phyloP scores from a whole-genome alignment of 768 basidiomycete genomes.

The Russula brevipes region DNA sequence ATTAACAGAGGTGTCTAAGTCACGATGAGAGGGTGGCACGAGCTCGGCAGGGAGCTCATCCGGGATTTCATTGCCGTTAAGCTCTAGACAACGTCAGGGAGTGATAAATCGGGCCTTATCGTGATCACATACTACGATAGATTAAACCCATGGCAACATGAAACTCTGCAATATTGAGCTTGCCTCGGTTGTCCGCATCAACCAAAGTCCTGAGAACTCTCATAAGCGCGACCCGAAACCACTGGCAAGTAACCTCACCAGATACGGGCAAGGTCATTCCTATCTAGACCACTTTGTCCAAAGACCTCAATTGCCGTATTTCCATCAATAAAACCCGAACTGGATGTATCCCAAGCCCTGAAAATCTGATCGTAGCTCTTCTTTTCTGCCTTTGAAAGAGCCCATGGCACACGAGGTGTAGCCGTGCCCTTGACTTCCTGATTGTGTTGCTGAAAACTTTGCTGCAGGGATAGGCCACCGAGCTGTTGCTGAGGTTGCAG shows the following conservation, averaged over 20 bases:
- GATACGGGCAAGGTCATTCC: slow-evolving; percentile 87
- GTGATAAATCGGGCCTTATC: neutral
- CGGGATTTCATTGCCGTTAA: slow-evolving; percentile 91
- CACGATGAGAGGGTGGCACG: slow-evolving; percentile 84
- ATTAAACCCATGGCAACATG: slow-evolving; percentile 99
- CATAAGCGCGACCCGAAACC: slow-evolving; percentile 7
- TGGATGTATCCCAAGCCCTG: slow-evolving; percentile 85
- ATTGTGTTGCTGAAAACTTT: slow-evolving; percentile 85
- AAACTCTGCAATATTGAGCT: slow-evolving; percentile 92
- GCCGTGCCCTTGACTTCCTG: slow-evolving; percentile 62
- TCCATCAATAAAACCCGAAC: slow-evolving; percentile 82
- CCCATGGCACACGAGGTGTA: slow-evolving; percentile 77
- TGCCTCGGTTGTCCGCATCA: slow-evolving; percentile 90
- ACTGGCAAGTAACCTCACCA: slow-evolving; percentile 55
- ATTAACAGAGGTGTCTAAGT: slow-evolving; percentile 85
- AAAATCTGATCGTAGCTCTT: slow-evolving; percentile 97
- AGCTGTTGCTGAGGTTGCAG: slow-evolving; percentile 44
- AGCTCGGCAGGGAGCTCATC: slow-evolving; percentile 84
- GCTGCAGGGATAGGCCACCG: slow-evolving; percentile 59
- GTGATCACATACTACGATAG: slow-evolving; percentile 71
- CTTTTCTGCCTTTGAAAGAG: slow-evolving; percentile 82
- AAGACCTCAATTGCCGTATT: slow-evolving; percentile 86
- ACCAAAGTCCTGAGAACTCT: slow-evolving; percentile 68
- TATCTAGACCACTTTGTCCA: slow-evolving; percentile 83
- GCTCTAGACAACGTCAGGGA: slow-evolving; percentile 42